These are phyloP conservation scores for Aspergillus proliferans DNA, from an alignment of 2,329 filamentous ascomycete genomes.

Conservation along the genomic window DNA sequence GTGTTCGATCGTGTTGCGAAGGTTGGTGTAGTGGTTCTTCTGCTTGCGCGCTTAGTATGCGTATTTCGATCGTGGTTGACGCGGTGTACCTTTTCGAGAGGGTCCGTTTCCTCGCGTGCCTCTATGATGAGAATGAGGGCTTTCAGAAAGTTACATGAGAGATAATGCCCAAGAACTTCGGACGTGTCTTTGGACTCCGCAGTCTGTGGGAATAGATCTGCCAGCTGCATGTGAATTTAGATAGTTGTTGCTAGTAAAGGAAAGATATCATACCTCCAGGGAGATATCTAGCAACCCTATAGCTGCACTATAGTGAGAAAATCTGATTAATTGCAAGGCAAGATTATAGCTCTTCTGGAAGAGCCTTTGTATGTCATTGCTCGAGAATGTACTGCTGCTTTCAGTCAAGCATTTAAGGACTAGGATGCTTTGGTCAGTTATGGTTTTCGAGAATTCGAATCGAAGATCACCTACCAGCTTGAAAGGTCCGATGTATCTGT, in stretches of 20 bases:
- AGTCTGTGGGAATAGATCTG: constrained; percentile 30
- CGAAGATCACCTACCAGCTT: constrained; percentile 36
- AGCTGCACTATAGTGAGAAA: constrained; percentile 51
- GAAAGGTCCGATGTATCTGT: constrained; percentile 53
- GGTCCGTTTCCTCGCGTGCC: constrained; percentile 42
- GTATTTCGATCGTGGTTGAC: constrained; percentile 6
- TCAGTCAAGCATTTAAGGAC: constrained; percentile 35
- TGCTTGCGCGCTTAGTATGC: constrained; percentile 24
- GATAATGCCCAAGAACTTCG: constrained; percentile 53
- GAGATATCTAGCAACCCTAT: constrained; percentile 50
- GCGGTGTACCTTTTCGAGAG: constrained; percentile 31
- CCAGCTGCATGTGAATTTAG: constrained; percentile 39
- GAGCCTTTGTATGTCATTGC: constrained; percentile 74
- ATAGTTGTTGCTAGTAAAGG: neutral
- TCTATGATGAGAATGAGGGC: constrained; percentile 41
- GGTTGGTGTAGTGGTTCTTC: constrained; percentile 56
- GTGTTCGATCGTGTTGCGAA: constrained; percentile 54
- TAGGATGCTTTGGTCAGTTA: constrained; percentile 32
- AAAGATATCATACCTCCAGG: constrained; percentile 30
- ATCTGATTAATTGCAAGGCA: constrained; percentile 56
- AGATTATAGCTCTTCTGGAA: constrained; percentile 76
- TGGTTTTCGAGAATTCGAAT: constrained; percentile 2
- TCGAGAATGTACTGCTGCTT: constrained; percentile 49
- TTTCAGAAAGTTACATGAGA: constrained; percentile 66
- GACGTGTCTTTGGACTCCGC: constrained; percentile 18